These are phyloP conservation scores for Plasmodium falciparum DNA, from an alignment of 169 alveolate genomes.

Conservation along the genomic window DNA sequence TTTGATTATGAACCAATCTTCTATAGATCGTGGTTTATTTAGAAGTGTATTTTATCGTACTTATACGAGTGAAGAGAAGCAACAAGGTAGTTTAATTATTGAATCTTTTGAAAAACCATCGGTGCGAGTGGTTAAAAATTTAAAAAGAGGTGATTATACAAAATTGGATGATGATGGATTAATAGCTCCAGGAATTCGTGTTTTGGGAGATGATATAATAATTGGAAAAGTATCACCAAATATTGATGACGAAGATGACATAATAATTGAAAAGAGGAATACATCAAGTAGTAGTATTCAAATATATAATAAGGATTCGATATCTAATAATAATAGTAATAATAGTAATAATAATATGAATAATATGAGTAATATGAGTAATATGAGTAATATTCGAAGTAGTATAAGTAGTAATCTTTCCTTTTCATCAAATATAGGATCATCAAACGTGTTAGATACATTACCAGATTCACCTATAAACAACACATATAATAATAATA, in stretches of 20 bases:
- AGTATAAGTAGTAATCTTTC: constrained; percentile 5
- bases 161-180: constrained; percentile 98
- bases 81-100: constrained; percentile 90
- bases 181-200: constrained; percentile 98
- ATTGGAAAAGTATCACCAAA: constrained; percentile 97
- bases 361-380: neutral
- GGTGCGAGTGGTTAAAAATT: constrained; percentile 88
- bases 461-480: constrained; percentile 26
- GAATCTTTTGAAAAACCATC: constrained; percentile 96
- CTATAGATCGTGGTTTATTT: constrained; percentile 98
- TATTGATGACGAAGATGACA: constrained; percentile 86
- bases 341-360: neutral
- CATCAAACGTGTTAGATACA: constrained; percentile 22
- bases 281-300: neutral
- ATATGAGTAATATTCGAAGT: neutral
- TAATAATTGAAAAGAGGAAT: constrained; percentile 54
- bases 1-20: constrained; percentile 97
- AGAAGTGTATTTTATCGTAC: constrained; percentile 98
- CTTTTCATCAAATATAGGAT: neutral
- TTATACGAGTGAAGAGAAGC: constrained; percentile 96
- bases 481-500: constrained; percentile 9
- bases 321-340: neutral
- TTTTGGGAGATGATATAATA: constrained; percentile 98
- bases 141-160: constrained; percentile 95
- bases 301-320: neutral